Conservation (phyloP, 2,329 filamentous ascomycete species). For the Exophiala sp. region DNA sequence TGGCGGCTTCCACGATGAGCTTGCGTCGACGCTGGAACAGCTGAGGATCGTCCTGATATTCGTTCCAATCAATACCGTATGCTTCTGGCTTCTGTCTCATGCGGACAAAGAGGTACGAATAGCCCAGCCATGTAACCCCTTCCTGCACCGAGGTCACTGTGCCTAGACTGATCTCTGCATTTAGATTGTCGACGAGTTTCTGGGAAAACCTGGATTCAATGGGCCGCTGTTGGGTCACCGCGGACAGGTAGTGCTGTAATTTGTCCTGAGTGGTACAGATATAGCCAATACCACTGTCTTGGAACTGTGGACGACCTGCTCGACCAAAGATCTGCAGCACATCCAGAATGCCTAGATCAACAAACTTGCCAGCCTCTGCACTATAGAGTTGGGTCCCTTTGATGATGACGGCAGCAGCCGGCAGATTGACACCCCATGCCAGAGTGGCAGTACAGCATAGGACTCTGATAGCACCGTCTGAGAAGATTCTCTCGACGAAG, state of each 20-base stretch:
- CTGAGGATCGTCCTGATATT: slow-evolving; percentile 79
- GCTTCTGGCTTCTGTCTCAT: slow-evolving; percentile 88
- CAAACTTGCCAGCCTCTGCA: slow-evolving; percentile 90
- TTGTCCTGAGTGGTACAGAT: slow-evolving; percentile 97
- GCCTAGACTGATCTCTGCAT: slow-evolving; percentile 86
- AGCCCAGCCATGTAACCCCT: slow-evolving; percentile 94
- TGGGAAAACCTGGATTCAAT: slow-evolving; percentile 96
- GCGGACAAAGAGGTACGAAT: slow-evolving; percentile 93
- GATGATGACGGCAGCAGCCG: slow-evolving; percentile 92
- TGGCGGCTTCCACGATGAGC: slow-evolving; percentile 80
- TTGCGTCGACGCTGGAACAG: slow-evolving; percentile 80
- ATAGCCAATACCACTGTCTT: slow-evolving; percentile 95
- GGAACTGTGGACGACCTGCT: slow-evolving; percentile 94
- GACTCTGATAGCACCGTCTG: slow-evolving; percentile 87
- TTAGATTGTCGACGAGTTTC: slow-evolving; percentile 92
- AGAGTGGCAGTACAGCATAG: slow-evolving; percentile 97
- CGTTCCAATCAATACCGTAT: slow-evolving; percentile 93
- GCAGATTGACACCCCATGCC: slow-evolving; percentile 97
- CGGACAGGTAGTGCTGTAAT: slow-evolving; percentile 80
- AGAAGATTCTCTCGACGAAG: slow-evolving; percentile 87
- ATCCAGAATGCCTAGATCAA: slow-evolving; percentile 91
- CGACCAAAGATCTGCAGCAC: slow-evolving; percentile 97
- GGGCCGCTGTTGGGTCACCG: slow-evolving; percentile 90
- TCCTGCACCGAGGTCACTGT: slow-evolving; percentile 93
- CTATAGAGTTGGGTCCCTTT: slow-evolving; percentile 98